Conservation (phyloP, 2,329 filamentous ascomycete genomes). For the Chalaropsis ovoidea region DNA sequence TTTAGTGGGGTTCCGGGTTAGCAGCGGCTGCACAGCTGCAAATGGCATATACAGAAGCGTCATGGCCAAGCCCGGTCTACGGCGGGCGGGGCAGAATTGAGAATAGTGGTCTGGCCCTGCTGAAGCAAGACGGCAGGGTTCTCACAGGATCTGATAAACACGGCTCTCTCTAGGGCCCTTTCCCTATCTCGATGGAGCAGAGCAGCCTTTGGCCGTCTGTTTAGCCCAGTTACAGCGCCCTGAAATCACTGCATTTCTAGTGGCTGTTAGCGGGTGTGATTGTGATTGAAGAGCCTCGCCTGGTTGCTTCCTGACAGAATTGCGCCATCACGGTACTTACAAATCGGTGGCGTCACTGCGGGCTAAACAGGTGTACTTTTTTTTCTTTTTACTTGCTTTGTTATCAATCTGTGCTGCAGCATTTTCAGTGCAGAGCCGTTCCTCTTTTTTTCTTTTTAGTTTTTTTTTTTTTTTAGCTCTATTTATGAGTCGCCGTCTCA, state of each 20-base stretch:
- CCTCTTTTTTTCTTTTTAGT: background rate
- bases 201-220: background rate
- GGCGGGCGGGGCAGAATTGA: background rate
- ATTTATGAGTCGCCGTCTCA: background rate
- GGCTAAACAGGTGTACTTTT: background rate
- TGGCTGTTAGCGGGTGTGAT: background rate
- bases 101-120: too few relatives aligned
- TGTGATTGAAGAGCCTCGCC: background rate
- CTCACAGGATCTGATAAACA: slow-evolving; percentile 18
- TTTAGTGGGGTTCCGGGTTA: background rate
- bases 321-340: slow-evolving; percentile 10
- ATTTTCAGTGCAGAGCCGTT: background rate
- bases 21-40: background rate
- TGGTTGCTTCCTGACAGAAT: background rate
- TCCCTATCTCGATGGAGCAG: too few relatives aligned
- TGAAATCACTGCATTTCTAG: background rate
- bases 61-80: background rate
- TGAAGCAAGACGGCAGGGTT: background rate
- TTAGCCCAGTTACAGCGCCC: background rate
- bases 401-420: slow-evolving; percentile 22
- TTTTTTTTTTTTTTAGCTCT: background rate
- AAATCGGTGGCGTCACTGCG: slow-evolving; percentile 16
- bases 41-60: background rate
- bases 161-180: background rate
- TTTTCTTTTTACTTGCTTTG: background rate